Evolutionary conservation across 2,329 filamentous ascomycete genomes (phyloP).

Genomic region (Alternaria brassicicola): DNA sequence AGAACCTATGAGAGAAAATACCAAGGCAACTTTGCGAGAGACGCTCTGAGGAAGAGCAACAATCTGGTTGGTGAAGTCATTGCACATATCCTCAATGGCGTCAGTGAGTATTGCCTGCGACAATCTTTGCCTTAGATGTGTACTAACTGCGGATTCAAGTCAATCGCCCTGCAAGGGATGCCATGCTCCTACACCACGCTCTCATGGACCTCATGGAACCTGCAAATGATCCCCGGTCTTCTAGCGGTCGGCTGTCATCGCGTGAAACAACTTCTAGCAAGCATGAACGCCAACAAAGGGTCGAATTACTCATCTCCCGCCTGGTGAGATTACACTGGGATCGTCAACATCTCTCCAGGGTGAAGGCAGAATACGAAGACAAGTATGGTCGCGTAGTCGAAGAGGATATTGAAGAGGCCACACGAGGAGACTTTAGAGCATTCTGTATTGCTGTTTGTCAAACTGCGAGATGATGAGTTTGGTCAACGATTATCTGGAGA

Average conservation of each 20-base stretch:
- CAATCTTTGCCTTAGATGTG: fast-evolving
- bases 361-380: conserved; percentile 80
- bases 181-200: conserved; percentile 88
- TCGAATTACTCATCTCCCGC: conserved; percentile 85
- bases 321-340: conserved; percentile 95
- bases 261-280: conserved; percentile 41
- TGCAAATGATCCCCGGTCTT: conserved; percentile 31
- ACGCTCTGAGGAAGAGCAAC: conserved; percentile 84
- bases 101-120: conserved; percentile 54
- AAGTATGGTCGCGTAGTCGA: conserved; percentile 78
- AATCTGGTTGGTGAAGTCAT: conserved; percentile 95
- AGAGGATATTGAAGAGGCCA: conserved; percentile 78
- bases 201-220: conserved; percentile 63
- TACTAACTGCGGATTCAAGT: conserved; percentile 46
- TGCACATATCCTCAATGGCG: conserved; percentile 92
- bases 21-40: conserved; percentile 81
- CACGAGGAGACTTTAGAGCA: conserved; percentile 75
- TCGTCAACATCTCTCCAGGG: conserved; percentile 74
- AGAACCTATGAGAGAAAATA: conserved; percentile 76
- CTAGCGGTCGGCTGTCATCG: conserved; percentile 23
- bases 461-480: conserved; percentile 23
- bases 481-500: not conserved
- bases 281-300: conserved; percentile 63
- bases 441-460: conserved; percentile 71
- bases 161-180: conserved; percentile 92